Percentiles rank a stretch among this genome's conserved stretches.
These are phyloP conservation scores for Carex pumila DNA, from an alignment of 176 grass and related monocot species.

Conservation along the genomic window DNA sequence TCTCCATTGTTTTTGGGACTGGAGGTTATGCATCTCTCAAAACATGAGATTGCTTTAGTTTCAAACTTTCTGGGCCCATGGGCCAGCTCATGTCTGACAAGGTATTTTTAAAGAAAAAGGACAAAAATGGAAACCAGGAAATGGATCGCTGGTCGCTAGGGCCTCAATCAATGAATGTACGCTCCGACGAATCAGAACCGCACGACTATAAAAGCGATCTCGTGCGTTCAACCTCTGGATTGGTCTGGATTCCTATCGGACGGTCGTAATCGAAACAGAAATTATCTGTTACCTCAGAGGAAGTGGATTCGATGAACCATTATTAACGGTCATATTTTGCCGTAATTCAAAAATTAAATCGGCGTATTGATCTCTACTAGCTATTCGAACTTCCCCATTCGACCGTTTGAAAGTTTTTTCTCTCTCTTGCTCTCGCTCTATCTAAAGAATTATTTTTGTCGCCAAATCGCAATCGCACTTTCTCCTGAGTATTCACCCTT, in stretches of 20 bases:
- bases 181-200: not conserved
- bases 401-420: conserved; percentile 22
- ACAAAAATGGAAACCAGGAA: not conserved
- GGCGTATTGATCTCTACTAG: not conserved
- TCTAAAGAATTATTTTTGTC: not conserved
- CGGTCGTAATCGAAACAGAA: no score
- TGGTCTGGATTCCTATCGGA: no score
- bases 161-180: not conserved
- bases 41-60: not conserved
- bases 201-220: no score
- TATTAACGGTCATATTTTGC: conserved; percentile 14
- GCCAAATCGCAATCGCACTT: not conserved
- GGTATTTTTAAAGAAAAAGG: not conserved
- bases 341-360: conserved; percentile 30
- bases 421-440: not conserved
- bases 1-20: not conserved
- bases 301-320: not conserved
- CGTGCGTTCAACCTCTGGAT: no score
- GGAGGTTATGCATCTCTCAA: not conserved
- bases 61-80: not conserved
- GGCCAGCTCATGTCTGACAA: not conserved
- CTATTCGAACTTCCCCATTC: not conserved
- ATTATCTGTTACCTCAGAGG: no score
- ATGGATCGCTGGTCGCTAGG: not conserved
- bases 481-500: not conserved